Conservation (phyloP, 768 basidiomycete species). For the Phaffia tasmanica region DNA sequence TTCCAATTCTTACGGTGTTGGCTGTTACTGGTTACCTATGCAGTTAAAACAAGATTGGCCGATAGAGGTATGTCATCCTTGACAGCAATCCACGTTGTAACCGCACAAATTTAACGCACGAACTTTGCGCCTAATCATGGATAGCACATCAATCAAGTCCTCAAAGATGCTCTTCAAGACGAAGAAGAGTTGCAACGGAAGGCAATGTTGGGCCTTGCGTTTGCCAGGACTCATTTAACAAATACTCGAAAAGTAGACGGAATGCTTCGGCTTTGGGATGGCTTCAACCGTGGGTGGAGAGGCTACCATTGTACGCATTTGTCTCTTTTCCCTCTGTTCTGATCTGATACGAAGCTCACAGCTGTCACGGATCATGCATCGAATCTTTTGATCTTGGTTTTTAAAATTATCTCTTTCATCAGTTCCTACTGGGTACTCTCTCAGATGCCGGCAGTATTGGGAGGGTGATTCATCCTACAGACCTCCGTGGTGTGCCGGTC, state of each 20-base stretch:
- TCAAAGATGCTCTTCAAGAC: slow-evolving; percentile 14
- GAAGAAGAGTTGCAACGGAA: slow-evolving; percentile 21
- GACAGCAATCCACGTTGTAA: too few species aligned
- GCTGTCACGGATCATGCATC: not conserved
- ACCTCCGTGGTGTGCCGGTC: slow-evolving; percentile 10
- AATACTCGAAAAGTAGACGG: slow-evolving; percentile 22
- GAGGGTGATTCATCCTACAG: slow-evolving; percentile 3
- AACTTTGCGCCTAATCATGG: too few species aligned
- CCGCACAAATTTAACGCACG: too few species aligned
- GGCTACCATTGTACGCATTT: slow-evolving; percentile 19
- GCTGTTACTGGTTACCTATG: too few species aligned
- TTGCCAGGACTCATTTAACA: slow-evolving; percentile 22
- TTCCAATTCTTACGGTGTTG: too few species aligned
- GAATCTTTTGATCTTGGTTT: not conserved
- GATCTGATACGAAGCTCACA: too few species aligned
- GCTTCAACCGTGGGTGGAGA: slow-evolving; percentile 12
- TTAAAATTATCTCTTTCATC: not conserved
- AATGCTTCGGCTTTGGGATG: slow-evolving; percentile 18
- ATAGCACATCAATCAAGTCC: slow-evolving; percentile 21
- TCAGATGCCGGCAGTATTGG: slow-evolving; percentile 11
- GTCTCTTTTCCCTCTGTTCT: not conserved
- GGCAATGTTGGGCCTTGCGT: slow-evolving; percentile 24
- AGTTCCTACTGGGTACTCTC: not conserved
- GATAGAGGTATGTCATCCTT: not conserved
- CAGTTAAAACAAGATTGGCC: not conserved